phyloP scores from a whole-genome alignment of 208 protist genomes.

The Trypanosoma caninum region DNA sequence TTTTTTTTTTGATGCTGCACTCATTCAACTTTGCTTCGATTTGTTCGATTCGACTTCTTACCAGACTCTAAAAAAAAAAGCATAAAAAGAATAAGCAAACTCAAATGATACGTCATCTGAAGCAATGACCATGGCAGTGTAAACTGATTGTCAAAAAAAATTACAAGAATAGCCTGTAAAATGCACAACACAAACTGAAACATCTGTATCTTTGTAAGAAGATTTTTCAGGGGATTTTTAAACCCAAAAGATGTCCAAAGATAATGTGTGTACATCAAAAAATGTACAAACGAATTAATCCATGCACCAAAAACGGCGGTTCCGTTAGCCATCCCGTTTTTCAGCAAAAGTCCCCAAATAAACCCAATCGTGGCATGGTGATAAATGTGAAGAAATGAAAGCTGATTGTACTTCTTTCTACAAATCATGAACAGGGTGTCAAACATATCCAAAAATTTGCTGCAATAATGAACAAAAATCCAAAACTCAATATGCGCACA shows the following conservation, averaged over 20 bases:
- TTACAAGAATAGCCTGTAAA: slow-evolving; percentile 67
- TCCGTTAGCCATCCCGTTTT: slow-evolving; percentile 81
- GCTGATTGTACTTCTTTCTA: slow-evolving; percentile 80
- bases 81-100: slow-evolving; percentile 81
- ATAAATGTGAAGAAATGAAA: slow-evolving; percentile 90
- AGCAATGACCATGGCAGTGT: slow-evolving; percentile 49
- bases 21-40: neutral
- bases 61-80: slow-evolving; percentile 57
- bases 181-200: slow-evolving; percentile 84
- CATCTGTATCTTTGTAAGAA: slow-evolving; percentile 86
- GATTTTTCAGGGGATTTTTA: slow-evolving; percentile 83
- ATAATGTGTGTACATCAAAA: slow-evolving; percentile 93
- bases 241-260: slow-evolving; percentile 81
- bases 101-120: slow-evolving; percentile 84
- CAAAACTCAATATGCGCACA: slow-evolving; percentile 67
- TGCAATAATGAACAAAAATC: slow-evolving; percentile 85
- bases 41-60: neutral
- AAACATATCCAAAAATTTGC: slow-evolving; percentile 88
- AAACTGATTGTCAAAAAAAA: slow-evolving; percentile 58
- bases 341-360: slow-evolving; percentile 84
- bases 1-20: neutral
- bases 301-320: slow-evolving; percentile 86
- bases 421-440: slow-evolving; percentile 91
- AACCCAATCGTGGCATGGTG: slow-evolving; percentile 88
- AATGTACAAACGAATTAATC: slow-evolving; percentile 89